A percentile compares a stretch with the other conserved stretches of the same genome.
phyloP scores from a whole-genome alignment of 2,329 filamentous ascomycete species.

The Apiospora rasikravindrae region DNA sequence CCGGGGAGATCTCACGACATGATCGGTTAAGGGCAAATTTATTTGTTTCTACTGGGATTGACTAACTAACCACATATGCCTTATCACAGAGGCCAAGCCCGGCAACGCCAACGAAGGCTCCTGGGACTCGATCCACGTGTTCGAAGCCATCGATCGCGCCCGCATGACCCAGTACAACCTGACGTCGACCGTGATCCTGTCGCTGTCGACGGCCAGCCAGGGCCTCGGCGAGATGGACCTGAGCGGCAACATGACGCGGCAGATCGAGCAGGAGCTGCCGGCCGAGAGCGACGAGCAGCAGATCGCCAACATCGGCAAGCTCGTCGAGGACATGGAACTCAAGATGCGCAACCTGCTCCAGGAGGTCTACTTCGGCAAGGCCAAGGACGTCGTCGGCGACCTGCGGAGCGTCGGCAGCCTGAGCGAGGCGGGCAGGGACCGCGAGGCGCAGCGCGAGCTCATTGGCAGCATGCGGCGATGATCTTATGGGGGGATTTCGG shows the following conservation, averaged over 20 bases:
- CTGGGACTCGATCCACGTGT: slow-evolving; percentile 99
- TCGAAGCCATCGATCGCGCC: slow-evolving; percentile 92
- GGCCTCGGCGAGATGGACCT: slow-evolving; percentile 86
- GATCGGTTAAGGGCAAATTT: not conserved
- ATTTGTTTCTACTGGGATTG: not conserved
- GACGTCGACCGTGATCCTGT: slow-evolving; percentile 94
- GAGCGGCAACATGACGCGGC: slow-evolving; percentile 96
- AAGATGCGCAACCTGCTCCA: slow-evolving; percentile 98
- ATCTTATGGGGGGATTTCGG: slow-evolving; percentile 3
- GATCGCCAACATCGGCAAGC: slow-evolving; percentile 89
- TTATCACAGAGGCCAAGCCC: slow-evolving; percentile 64
- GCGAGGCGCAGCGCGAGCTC: slow-evolving; percentile 86
- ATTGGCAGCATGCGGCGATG: slow-evolving; percentile 63
- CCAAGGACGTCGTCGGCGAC: slow-evolving; percentile 97
- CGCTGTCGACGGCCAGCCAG: slow-evolving; percentile 68
- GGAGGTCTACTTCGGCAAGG: slow-evolving; percentile 99
- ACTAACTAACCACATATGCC: slow-evolving; percentile 7
- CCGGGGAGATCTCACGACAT: not conserved
- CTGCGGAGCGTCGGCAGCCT: slow-evolving; percentile 84
- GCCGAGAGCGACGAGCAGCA: slow-evolving; percentile 91
- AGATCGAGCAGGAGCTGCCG: slow-evolving; percentile 89
- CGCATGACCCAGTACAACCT: slow-evolving; percentile 96
- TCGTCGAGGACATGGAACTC: slow-evolving; percentile 99
- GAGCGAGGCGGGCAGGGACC: slow-evolving; percentile 83
- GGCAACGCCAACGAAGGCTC: slow-evolving; percentile 74